Evolutionary conservation across 139 green algal species (phyloP), one percentile per base, ranked within the genome.

Genomic region (Ulvella scutata): DNA sequence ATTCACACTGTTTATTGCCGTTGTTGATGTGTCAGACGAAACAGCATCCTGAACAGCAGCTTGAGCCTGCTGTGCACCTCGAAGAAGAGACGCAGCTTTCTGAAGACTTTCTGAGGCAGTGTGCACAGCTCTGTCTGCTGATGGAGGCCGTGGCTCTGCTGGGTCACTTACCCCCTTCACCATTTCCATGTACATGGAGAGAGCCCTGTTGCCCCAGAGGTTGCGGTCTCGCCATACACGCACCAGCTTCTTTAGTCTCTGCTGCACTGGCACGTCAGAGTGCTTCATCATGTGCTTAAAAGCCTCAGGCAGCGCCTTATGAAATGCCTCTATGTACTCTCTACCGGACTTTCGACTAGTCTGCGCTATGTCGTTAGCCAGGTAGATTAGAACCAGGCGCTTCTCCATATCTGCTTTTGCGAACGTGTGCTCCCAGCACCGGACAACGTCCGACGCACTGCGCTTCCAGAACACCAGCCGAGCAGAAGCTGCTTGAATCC

Each of bases 201-300:
- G 51, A 13, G 51, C 51, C 17, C 33, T 67, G 17, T 67, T 67
- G 51, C 51, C 51, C 51, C 51, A 67, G 6, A 67, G n/a, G 17
- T 67, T 67, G 51, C 51, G 51, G 20, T 67, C 51, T 10, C 51
- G 10, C 51, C 51, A 67, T 26, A 67, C 51, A 7, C 31, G 51
- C 2, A 67, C 51, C 20, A 67, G 51, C 1, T 67, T 67, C 33
- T 67, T 67, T 10, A 67, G 51, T 26, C 17, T 26, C 20, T 67
- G 51, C 33, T 67, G 51, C 51, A 67, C 51, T 23, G 31, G 31
- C 51, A 36, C 51, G 51, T 67, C 51, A 26, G 51, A 67, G 33
- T 67, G 51, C 51, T 67, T 67, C 51, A 67, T 67, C 51, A 67
- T 67, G 51, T 67, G 51, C 51, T 26, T n/a, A 29, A 67, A 67